phyloP scores from a whole-genome alignment of 2,329 filamentous ascomycete genomes.

The Spiromastix sp. region DNA sequence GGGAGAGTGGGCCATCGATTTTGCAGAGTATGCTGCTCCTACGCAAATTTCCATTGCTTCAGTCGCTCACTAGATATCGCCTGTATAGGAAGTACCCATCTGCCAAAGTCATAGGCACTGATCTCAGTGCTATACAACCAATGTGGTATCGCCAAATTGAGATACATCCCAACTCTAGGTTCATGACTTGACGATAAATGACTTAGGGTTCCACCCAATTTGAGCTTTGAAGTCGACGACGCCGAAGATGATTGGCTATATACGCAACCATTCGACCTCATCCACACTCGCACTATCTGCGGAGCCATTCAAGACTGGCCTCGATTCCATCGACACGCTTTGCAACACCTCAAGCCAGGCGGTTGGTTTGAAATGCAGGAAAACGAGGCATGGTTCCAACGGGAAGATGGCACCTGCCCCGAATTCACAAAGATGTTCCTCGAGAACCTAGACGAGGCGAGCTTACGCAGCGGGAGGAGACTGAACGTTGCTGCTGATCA shows the following conservation, averaged over 20 bases:
- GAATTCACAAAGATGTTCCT: slow-evolving; percentile 13
- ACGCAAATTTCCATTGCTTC: too few relatives aligned
- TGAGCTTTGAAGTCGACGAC: slow-evolving; percentile 39
- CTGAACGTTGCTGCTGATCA: slow-evolving; percentile 21
- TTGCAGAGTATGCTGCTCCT: too few relatives aligned
- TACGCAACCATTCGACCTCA: slow-evolving; percentile 28
- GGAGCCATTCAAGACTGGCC: slow-evolving; percentile 26
- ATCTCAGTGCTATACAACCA: slow-evolving; percentile 26
- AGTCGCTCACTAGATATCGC: too few relatives aligned
- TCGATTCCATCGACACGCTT: slow-evolving; percentile 15
- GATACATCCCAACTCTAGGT: slow-evolving; percentile 8
- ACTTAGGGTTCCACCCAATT: slow-evolving; percentile 40
- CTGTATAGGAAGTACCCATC: slow-evolving; percentile 24
- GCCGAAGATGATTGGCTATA: slow-evolving; percentile 32
- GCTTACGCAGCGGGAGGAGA: slow-evolving; percentile 16
- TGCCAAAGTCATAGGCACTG: slow-evolving; percentile 26
- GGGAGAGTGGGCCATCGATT: slow-evolving; percentile 37
- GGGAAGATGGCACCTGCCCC: slow-evolving; percentile 19
- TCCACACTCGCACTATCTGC: slow-evolving; percentile 27
- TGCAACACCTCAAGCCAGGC: slow-evolving; percentile 18
- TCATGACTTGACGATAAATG: too few relatives aligned
- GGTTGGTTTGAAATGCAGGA: slow-evolving; percentile 22
- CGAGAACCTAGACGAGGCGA: slow-evolving; percentile 13
- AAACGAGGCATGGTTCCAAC: slow-evolving; percentile 20
- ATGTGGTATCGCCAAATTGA: too few relatives aligned